Evolutionary conservation across 306 rosid species (phyloP), one percentile per base, ranked within the genome.

Genomic region (Fragaria vesca): DNA sequence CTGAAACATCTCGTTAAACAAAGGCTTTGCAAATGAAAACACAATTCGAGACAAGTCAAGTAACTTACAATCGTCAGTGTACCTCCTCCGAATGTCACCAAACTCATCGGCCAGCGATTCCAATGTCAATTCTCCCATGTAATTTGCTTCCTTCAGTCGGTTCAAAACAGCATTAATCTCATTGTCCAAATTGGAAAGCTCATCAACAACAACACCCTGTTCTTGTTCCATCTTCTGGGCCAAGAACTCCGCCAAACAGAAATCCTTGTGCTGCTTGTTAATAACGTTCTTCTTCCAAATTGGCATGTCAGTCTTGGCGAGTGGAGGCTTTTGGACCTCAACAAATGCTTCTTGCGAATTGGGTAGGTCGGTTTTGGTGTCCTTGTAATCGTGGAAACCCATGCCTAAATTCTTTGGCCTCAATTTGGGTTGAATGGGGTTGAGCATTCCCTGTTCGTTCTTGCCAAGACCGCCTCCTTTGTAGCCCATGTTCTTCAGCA

Each of bases 381-480:
- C 94, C 85, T 91, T 86, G 18, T 78, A 79, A 30, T 88, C 89
- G 63, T 84, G 84, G 82, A 90, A 94, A 6, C 97, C 98, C 87
- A 90, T 81, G 66, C 96, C 97, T 70, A 85, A 57, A 78, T 90
- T 90, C 88, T 90, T 91, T 2, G 88, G 96, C 87, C 94, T 88
- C 88, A 86, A 17, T 74, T 79, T 87, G 1, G 94, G 90, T 79
- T 90, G 87, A 9, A 91, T 83, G 2, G 96, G 94, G 36, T 87
- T 78, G 43, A 88, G 61, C 75, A 94, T 94, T 57, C 98, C 97
- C 52, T 94, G 98, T 78, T 87, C 82, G 76, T 91, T 89, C 86
- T 80, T 90, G 61, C 98, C 97, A 69, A 94, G 96, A 38, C 98
- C 98, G 12, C 97, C 98, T 43, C 98, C 98, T 87, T 81, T 90